Conservation (phyloP, 2,329 filamentous ascomycete genomes). For the Chalara sp. region DNA sequence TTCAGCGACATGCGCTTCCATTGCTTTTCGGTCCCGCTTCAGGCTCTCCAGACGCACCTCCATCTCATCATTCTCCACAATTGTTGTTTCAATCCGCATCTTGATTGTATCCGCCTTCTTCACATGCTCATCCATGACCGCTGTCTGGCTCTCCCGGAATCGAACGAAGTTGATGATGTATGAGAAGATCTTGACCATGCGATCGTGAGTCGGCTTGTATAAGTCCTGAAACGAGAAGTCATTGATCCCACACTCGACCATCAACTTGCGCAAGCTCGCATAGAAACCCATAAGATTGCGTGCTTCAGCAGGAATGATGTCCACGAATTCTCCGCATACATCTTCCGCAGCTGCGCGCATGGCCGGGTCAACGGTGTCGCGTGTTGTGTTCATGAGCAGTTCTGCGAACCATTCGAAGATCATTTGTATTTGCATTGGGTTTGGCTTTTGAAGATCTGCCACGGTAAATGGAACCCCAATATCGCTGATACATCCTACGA, state of each 20-base stretch:
- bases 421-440: constrained; percentile 89
- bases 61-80: constrained; percentile 80
- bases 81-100: constrained; percentile 77
- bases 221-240: constrained; percentile 93
- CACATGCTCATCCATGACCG: constrained; percentile 86
- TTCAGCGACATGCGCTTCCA: constrained; percentile 75
- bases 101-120: constrained; percentile 86
- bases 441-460: constrained; percentile 86
- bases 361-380: constrained; percentile 87
- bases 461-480: constrained; percentile 87
- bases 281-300: constrained; percentile 96
- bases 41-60: constrained; percentile 75
- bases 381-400: constrained; percentile 85
- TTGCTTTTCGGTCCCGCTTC: constrained; percentile 69
- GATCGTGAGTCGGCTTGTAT: constrained; percentile 82
- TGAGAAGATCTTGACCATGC: constrained; percentile 90
- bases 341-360: constrained; percentile 91
- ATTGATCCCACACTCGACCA: constrained; percentile 82
- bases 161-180: constrained; percentile 99
- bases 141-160: constrained; percentile 88
- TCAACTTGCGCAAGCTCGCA: constrained; percentile 68
- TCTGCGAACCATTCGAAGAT: constrained; percentile 98
- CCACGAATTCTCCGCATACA: constrained; percentile 74
- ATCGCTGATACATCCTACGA: constrained; percentile 94
- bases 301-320: constrained; percentile 80